phyloP scores from a whole-genome alignment of 805 yeast genomes.

The Ogataea corticis region DNA sequence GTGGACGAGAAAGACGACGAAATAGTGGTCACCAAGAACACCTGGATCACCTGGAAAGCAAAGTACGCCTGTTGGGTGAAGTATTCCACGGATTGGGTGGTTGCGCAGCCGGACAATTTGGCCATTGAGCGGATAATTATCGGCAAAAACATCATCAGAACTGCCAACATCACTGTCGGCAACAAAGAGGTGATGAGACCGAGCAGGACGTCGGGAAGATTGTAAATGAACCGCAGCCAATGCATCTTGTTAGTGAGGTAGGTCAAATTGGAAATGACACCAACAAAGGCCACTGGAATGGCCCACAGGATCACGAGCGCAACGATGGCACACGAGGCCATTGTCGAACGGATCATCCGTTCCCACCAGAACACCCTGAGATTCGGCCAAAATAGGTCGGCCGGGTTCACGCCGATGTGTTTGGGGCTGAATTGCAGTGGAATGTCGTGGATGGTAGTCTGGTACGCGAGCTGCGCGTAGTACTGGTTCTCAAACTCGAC shows the following conservation, averaged over 20 bases:
- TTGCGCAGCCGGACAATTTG: conserved; percentile 54
- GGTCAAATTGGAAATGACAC: conserved; percentile 68
- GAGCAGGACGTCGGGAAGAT: conserved; percentile 51
- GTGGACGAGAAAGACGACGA: conserved; percentile 72
- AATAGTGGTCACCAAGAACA: conserved; percentile 67
- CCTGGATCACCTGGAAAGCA: conserved; percentile 70
- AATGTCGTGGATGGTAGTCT: conserved; percentile 60
- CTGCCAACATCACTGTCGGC: conserved; percentile 65
- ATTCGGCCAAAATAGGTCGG: conserved; percentile 67
- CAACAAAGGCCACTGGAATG: conserved; percentile 77
- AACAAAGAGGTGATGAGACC: conserved; percentile 70
- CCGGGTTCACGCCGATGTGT: conserved; percentile 62
- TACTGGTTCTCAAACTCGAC: conserved; percentile 80
- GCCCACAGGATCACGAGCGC: conserved; percentile 70
- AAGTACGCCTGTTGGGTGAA: conserved; percentile 69
- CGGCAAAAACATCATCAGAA: conserved; percentile 68
- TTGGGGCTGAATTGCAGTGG: conserved; percentile 65
- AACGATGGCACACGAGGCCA: conserved; percentile 52
- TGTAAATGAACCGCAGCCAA: conserved; percentile 56
- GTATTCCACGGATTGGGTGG: conserved; percentile 58
- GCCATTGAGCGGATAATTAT: conserved; percentile 65
- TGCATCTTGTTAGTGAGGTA: conserved; percentile 57
- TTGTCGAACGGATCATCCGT: conserved; percentile 51
- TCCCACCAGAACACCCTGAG: conserved; percentile 84
- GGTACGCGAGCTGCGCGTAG: conserved; percentile 71